Base-by-base conservation (phyloP, 1,284 basidiomycete species). In the Trichosporon asahii region DNA sequence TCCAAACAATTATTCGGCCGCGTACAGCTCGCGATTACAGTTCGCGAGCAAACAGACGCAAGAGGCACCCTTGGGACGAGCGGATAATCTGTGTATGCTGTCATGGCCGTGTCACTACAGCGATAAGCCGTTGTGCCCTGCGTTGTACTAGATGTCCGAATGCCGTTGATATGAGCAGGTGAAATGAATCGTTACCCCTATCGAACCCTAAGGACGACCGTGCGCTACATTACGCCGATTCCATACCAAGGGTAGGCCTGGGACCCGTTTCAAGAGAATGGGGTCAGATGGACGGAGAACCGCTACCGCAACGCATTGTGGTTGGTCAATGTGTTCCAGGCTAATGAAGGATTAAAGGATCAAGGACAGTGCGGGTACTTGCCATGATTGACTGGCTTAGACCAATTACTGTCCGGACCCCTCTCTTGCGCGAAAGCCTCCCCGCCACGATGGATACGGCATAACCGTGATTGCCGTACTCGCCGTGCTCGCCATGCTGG, bases 1-100 rank as follows among this genome's bases (percentile, higher is more conserved):
- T 61, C 57, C 33, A 61, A 61, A 61, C 57, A 61, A 61, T 61
- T 61, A 31, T 31, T 31, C 57, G n/a, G 7, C 18, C 57, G 57
- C 23, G 27, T 31, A 18, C 27, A 33, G 27, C 18, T 61, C 11
- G 27, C 8, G 14, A 61, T 29, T 31, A 61, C 57, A 61, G 57
- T 61, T 61, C 29, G 27, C 27, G 12, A 14, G 4, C n/a, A 49
- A n/a, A n/a, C n/a, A n/a, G 49, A 12, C 57, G 29, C 27, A n/a
- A 4, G 27, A 61, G 57, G 29, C 57, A 60, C 57, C 27, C 25
- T 27, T 29, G 25, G 23, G 25, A 60, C 25, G 55, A 27, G 55
- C 27, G 25, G 25, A 60, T 23, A 6, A 31, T 15, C 12, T 12
- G 55, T 25, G 49, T 21, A 53, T 23, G 49, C 49, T 53, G 49